Percentiles rank a stretch among this genome's conserved stretches.
Conservation (phyloP, 202 grass and related monocot species). For the Panicum virgatum region DNA sequence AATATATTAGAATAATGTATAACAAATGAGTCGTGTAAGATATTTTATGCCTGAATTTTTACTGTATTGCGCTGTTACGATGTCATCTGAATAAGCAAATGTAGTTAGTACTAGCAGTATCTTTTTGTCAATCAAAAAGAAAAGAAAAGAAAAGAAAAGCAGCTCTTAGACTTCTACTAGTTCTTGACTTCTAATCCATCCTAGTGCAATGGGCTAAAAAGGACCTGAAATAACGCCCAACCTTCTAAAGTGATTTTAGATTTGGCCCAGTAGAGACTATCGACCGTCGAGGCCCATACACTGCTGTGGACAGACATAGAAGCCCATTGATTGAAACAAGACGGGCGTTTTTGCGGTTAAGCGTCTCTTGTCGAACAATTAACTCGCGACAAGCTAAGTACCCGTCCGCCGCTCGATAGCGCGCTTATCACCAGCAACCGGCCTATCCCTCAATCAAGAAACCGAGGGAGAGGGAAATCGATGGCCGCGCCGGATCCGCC, state of each 20-base stretch:
- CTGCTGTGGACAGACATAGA: background rate
- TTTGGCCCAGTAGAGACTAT: background rate
- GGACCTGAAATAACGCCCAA: background rate
- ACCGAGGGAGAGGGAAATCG: background rate
- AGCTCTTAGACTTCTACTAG: too few species aligned
- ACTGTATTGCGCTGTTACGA: background rate
- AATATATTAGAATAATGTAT: too few species aligned
- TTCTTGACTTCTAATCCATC: too few species aligned
- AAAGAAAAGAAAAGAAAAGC: too few species aligned
- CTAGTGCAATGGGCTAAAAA: background rate
- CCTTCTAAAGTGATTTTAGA: background rate
- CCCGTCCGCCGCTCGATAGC: too few species aligned
- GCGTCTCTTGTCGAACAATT: background rate
- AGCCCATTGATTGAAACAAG: background rate
- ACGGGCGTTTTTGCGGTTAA: background rate
- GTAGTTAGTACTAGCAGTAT: too few species aligned
- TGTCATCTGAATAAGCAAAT: background rate
- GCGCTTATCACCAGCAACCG: background rate
- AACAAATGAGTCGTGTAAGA: background rate
- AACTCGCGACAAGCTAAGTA: too few species aligned
- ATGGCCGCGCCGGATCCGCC: conserved; percentile 11
- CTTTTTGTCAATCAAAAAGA: too few species aligned
- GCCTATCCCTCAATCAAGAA: background rate
- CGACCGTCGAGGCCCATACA: too few species aligned
- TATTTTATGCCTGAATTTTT: background rate